Base-by-base conservation (phyloP, 2,329 filamentous ascomycete genomes). In the Sporothrix brasiliensis region DNA sequence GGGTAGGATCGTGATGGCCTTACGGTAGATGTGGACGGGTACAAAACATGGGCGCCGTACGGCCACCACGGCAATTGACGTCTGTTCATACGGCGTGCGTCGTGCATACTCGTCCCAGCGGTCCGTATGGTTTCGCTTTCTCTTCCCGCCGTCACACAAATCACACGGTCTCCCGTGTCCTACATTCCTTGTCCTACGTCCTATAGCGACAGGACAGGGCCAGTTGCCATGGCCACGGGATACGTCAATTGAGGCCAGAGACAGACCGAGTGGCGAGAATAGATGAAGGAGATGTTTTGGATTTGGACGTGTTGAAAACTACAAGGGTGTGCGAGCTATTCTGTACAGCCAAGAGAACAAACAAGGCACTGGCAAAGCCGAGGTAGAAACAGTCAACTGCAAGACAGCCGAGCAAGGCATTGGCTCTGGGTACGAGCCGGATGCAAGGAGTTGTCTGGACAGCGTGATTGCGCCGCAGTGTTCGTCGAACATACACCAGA, bases 151-250 rank as follows among this genome's bases (percentile, higher is more conserved):
- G 39, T 47, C 16, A 5, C 39, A 63, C 39, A 27, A 44, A 41
- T 5, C 27, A 7, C 16, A 34, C 19, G 21, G 24, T 24, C 21
- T n/a, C 3, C 41, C 41, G 11, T 24, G n/a, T 24, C 50, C 13
- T 16, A 3, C 41, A 9, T 30, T 16, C 39, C 41, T 13, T 14
- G 39, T 63, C 58, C 63, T 27, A 39, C 49, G 63, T 67, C 19
- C 19, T 47, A 39, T n/a, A 14, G 49, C 27, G 14, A 52, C 27
- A 49, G 47, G 24, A 14, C 44, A 50, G 24, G 10, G 10, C 44
- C 39, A 34, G 47, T 21, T 67, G 52, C 65, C 65, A n/a, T 67
- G 65, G 34, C 44, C 34, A 16, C 56, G 39, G 65, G 34, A 56
- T 56, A 21, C 50, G 63, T 13, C 11, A n/a, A 27, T 10, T 14